phyloP scores from a whole-genome alignment of 1,284 basidiomycete species.

The Cutaneotrichosporon curvatum region DNA sequence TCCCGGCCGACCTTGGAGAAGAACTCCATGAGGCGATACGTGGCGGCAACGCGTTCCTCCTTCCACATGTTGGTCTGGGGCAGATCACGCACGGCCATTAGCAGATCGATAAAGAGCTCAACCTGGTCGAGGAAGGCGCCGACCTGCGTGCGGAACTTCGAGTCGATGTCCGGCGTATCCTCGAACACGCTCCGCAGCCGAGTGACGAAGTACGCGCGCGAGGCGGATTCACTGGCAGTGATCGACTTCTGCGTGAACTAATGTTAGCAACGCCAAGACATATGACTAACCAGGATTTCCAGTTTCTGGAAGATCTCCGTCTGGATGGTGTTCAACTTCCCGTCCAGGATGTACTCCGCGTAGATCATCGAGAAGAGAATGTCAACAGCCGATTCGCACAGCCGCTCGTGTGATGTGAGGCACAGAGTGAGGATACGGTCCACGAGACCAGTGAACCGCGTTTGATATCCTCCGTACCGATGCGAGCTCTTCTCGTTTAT shows the following conservation, averaged over 20 bases:
- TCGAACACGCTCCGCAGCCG: slow-evolving; percentile 85
- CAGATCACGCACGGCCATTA: slow-evolving; percentile 83
- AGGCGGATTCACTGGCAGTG: slow-evolving; percentile 51
- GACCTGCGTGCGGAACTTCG: slow-evolving; percentile 67
- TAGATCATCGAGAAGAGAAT: slow-evolving; percentile 96
- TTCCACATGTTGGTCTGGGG: slow-evolving; percentile 88
- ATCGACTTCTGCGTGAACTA: slow-evolving; percentile 28
- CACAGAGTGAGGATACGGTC: slow-evolving; percentile 88
- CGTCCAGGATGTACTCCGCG: slow-evolving; percentile 74
- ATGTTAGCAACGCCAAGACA: not conserved
- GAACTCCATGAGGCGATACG: slow-evolving; percentile 85
- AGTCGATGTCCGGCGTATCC: slow-evolving; percentile 64
- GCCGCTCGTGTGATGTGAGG: slow-evolving; percentile 85
- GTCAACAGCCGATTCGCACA: slow-evolving; percentile 82
- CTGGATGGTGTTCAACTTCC: slow-evolving; percentile 78
- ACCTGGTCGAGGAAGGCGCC: slow-evolving; percentile 79
- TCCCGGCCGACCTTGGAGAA: slow-evolving; percentile 76
- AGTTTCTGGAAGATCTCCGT: slow-evolving; percentile 91
- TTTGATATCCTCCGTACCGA: slow-evolving; percentile 56
- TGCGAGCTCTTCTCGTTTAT: slow-evolving; percentile 10
- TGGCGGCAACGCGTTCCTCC: slow-evolving; percentile 89
- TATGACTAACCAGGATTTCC: slow-evolving; percentile 54
- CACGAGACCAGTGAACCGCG: slow-evolving; percentile 74
- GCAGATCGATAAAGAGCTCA: slow-evolving; percentile 87
- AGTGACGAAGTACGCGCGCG: slow-evolving; percentile 87